Evolutionary conservation across 768 basidiomycete genomes (phyloP), one percentile per base, ranked within the genome.

Genomic region (Butyriboletus loyo): DNA sequence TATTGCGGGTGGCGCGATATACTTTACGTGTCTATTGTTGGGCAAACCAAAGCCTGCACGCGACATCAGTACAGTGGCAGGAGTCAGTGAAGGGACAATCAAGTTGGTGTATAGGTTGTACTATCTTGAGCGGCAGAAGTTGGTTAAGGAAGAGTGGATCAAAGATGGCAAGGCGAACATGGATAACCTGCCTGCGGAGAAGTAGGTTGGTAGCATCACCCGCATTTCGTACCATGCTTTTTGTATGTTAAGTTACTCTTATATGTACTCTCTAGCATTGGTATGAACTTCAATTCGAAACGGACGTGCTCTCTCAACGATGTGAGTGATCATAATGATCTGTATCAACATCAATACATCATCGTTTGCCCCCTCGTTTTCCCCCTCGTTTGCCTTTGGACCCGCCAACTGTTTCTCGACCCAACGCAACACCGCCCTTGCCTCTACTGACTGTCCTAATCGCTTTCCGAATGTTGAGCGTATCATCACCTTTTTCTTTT

Each of bases 1-100:
- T n/a, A 94, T 99, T 59, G 97, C 96, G n/a, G 92, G 92, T 37
- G 93, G 92, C 36, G 91, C 92, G 19, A 93, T 99, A 54, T 93
- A 89, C 74, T 98, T 98, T 72, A 90, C 91, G 28, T 90, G 89
- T 64, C 79, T 86, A 58, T 66, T 98, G 38, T 77, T 95, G 62
- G 91, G 87, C 48, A 82, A 84, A 62, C 63, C 74, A 25, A 92
- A 90, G 71, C 79, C 84, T 22, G 79, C 87, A 43, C 84, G 85
- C 71, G 92, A 98, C 64, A 94, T 99, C 64, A 89, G 89, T 56
- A 75, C 78, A 15, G 92, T 98, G 11, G 95, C 92, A 4, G 93
- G 94, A 10, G 93, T 98, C 19, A 94, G 92, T 66, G 96, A 98
- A 68, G 87, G 91, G 46, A 98, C 97, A 45, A 94, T 98, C 67